phyloP scores from a whole-genome alignment of 2,329 filamentous ascomycete genomes.

The Fusarium newnesense region DNA sequence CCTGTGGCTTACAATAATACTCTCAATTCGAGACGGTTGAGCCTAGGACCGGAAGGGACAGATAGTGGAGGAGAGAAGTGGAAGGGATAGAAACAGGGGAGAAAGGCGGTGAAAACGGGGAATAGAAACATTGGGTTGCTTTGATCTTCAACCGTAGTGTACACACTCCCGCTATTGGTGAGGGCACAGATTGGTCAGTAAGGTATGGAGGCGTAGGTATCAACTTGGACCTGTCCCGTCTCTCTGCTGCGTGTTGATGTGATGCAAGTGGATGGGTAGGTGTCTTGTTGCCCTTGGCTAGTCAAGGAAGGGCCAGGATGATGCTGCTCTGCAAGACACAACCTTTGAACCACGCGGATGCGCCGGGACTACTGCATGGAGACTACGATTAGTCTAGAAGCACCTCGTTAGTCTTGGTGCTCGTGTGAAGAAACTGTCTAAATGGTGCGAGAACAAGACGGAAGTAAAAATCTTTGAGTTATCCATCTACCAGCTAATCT shows the following conservation, averaged over 20 bases:
- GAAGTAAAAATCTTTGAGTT: neutral
- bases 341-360: constrained; percentile 39
- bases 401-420: constrained; percentile 12
- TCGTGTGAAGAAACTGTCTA: neutral
- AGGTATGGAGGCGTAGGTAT: constrained; percentile 20
- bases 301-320: constrained; percentile 25
- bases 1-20: constrained; percentile 29
- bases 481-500: neutral
- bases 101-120: constrained; percentile 45
- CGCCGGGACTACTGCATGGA: constrained; percentile 38
- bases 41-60: constrained; percentile 31
- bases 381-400: constrained; percentile 39
- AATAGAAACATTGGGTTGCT: constrained; percentile 18
- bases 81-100: constrained; percentile 16
- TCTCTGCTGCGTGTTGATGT: constrained; percentile 22
- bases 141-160: neutral
- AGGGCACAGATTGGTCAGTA: constrained; percentile 17
- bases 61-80: constrained; percentile 32
- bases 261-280: constrained; percentile 33
- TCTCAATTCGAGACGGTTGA: constrained; percentile 22
- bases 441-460: neutral
- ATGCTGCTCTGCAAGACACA: constrained; percentile 35
- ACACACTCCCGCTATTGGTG: constrained; percentile 9
- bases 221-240: constrained; percentile 19
- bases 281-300: neutral